Percentiles rank a stretch among this genome's conserved stretches.
phyloP scores from a whole-genome alignment of 495 filamentous ascomycete species.

The Neurospora sp. region DNA sequence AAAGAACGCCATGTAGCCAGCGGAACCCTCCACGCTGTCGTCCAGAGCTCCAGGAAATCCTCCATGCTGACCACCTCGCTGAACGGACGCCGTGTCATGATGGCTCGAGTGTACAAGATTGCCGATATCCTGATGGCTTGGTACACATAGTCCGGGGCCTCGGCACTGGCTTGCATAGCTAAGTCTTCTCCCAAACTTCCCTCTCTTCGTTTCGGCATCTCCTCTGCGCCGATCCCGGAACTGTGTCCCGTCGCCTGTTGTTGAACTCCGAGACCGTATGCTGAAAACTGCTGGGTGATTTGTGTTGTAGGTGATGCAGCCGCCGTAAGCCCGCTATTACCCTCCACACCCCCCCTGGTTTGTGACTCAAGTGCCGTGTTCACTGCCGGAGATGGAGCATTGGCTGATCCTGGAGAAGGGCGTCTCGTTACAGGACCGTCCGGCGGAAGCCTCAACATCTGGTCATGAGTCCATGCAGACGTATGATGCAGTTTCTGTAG shows the following conservation, averaged over 20 bases:
- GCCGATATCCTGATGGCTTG: constrained; percentile 22
- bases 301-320: not conserved
- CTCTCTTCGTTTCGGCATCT: not conserved
- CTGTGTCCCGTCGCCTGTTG: not conserved
- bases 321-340: not conserved
- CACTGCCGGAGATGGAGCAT: constrained; percentile 2
- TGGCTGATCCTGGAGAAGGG: constrained; percentile 1
- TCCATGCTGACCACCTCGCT: constrained; percentile 7
- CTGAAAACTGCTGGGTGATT: not conserved
- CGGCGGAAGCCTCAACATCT: constrained; percentile 17
- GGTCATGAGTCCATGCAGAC: constrained; percentile 25
- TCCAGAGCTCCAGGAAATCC: constrained; percentile 26
- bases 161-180: not conserved
- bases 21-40: constrained; percentile 25
- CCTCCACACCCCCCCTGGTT: not conserved
- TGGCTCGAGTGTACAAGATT: constrained; percentile 24
- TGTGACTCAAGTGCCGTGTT: not conserved
- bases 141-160: constrained; percentile 22
- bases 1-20: constrained; percentile 20
- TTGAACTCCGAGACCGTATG: not conserved
- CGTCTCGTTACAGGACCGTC: constrained; percentile 7
- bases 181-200: not conserved
- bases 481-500: constrained; percentile 23
- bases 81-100: constrained; percentile 22
- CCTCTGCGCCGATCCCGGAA: not conserved